These are phyloP conservation scores for Rhodotorula glutinis DNA, from an alignment of 1,284 basidiomycete genomes.

Conservation along the genomic window DNA sequence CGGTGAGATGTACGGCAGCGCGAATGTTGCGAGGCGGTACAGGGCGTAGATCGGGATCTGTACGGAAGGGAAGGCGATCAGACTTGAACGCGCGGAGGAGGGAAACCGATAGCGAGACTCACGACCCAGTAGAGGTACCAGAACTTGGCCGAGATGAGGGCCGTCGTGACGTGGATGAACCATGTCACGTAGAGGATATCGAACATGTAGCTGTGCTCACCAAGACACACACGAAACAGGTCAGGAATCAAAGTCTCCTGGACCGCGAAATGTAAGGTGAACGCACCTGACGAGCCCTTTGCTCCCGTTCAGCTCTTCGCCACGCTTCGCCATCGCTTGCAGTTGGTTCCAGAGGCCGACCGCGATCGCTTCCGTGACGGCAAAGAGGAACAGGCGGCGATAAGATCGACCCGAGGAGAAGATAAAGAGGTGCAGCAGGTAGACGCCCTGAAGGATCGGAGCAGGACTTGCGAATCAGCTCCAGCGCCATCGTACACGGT, in stretches of 20 bases:
- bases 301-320: slow-evolving; percentile 45
- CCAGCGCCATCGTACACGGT: no score
- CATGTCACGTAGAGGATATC: slow-evolving; percentile 50
- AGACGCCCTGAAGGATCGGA: slow-evolving; percentile 24
- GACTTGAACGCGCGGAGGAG: neutral
- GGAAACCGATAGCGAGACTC: slow-evolving; percentile 17
- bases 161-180: slow-evolving; percentile 47
- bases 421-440: slow-evolving; percentile 28
- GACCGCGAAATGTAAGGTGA: neutral
- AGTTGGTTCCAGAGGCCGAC: slow-evolving; percentile 43
- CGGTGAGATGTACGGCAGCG: slow-evolving; percentile 41
- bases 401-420: slow-evolving; percentile 29
- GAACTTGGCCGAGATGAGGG: slow-evolving; percentile 44
- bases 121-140: slow-evolving; percentile 47
- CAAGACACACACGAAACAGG: accelerated
- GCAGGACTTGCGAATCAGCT: no score
- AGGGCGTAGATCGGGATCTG: slow-evolving; percentile 48
- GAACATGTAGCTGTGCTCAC: slow-evolving; percentile 46
- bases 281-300: slow-evolving; percentile 47
- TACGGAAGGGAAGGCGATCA: neutral
- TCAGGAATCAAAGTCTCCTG: neutral
- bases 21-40: slow-evolving; percentile 42
- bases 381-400: slow-evolving; percentile 30
- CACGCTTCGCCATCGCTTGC: slow-evolving; percentile 45
- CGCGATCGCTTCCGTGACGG: slow-evolving; percentile 44